Base-by-base conservation (phyloP, 441 rosid genomes). In the Gossypium gossypioides region DNA sequence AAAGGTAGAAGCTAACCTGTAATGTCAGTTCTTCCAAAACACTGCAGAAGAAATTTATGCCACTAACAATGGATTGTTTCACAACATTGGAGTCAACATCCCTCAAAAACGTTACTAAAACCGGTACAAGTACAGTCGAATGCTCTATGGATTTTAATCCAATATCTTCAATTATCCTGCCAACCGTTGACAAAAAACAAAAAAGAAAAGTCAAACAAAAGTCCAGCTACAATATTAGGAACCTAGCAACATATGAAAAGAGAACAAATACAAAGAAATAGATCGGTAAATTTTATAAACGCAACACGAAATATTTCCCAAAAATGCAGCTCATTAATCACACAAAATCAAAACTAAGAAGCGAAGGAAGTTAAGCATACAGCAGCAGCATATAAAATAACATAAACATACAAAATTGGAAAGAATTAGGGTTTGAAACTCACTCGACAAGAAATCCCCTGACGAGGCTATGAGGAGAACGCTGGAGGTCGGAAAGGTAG, bases 141-240 rank as follows among this genome's bases (percentile, higher is more conserved):
- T 81, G 83, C 72, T 90, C 97, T 81, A 88, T 76, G 58, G 85
- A 86, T 84, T 83, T 88, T 78, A 87, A 81, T 37, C 93, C 90
- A 77, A 89, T 78, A 68, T 90, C 97, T 81, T 88, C 94, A 74
- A 96, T 85, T 70, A 85, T 81, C 98, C 99, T 96, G 89, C 54
- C 69, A 85, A 55, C 48, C 83, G 81, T 7, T 62, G 32, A 74
- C 22, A 65, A 40, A 42, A 54, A 34, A 1, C 27, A 0, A 12
- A 0, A 48, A 66, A 29, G 6, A 4, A 29, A 4, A 29, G 34
- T 5, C 4, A 4, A 58, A 13, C 13, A 27, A 68, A 73, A 57
- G 19, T 27, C 7, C 48, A 59, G 40, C 18, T 25, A 60, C 3
- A 12, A 32, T 10, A 48, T 29, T 54, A 4, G 9, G 10, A 69